phyloP scores from a whole-genome alignment of 768 basidiomycete species.

The Pisolithus albus region DNA sequence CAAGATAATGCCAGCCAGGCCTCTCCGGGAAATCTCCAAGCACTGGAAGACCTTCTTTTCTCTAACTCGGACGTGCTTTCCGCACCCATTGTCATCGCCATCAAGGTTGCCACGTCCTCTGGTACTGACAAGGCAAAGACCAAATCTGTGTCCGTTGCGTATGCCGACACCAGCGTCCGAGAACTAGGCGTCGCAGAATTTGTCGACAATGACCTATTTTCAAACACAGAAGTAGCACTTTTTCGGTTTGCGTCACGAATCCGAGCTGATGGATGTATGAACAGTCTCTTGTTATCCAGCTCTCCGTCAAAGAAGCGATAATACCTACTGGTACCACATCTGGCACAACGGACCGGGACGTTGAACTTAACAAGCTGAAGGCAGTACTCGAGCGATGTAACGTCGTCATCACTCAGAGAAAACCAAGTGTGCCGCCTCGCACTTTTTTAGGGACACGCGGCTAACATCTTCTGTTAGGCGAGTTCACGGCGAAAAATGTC shows the following conservation, averaged over 20 bases:
- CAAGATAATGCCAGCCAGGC: slow-evolving; percentile 40
- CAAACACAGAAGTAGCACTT: slow-evolving; percentile 78
- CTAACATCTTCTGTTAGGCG: slow-evolving; percentile 42
- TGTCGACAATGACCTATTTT: slow-evolving; percentile 91
- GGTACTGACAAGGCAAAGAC: slow-evolving; percentile 50
- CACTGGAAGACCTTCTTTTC: slow-evolving; percentile 83
- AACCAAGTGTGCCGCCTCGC: slow-evolving; percentile 53
- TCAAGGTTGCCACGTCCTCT: slow-evolving; percentile 62
- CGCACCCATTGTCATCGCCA: slow-evolving; percentile 84
- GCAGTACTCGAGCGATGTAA: slow-evolving; percentile 85
- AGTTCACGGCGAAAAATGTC: slow-evolving; percentile 76
- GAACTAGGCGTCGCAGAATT: slow-evolving; percentile 88
- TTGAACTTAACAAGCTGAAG: slow-evolving; percentile 82
- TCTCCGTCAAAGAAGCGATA: slow-evolving; percentile 95
- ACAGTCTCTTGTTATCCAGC: slow-evolving; percentile 90
- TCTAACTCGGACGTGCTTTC: slow-evolving; percentile 69
- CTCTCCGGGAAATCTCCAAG: slow-evolving; percentile 66
- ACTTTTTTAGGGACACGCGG: neutral
- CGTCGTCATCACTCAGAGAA: slow-evolving; percentile 85
- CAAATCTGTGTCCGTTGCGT: slow-evolving; percentile 79
- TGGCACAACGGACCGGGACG: slow-evolving; percentile 72
- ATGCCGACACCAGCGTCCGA: slow-evolving; percentile 81
- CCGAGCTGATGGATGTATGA: neutral
- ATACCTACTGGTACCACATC: slow-evolving; percentile 67
- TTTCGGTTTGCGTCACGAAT: neutral